Evolutionary conservation across 345 rosid species (phyloP), one percentile per base, ranked within the genome.

Genomic region (Nasturtium officinale): DNA sequence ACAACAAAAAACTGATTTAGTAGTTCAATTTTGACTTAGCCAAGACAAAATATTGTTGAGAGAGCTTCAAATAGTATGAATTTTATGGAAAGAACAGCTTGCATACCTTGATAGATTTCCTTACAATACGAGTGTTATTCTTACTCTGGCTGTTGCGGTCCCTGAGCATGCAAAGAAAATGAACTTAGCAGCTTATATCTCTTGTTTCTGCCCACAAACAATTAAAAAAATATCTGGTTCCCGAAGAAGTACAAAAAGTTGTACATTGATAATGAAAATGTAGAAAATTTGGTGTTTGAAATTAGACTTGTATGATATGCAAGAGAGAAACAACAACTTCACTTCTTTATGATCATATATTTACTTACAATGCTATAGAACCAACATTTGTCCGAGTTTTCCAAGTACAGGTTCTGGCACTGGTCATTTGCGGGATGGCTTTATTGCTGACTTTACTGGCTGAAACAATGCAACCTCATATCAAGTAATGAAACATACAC

Each of bases 81-180:
- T 43, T 66, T 17, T 54, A 67, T 7, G 38, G 18, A 18, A 57
- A 58, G 21, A 48, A 65, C 69, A 65, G 45, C 58, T 61, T 61
- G 25, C 42, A 42, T 82, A 91, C 96, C 88, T 75, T 80, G 60
- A 83, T 50, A 70, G 85, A 58, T 77, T 79, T 86, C 69, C 74
- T 81, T 72, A 71, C 47, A 23, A 66, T 46, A 74, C 16, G 71
- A 61, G 77, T 77, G 37, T 50, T 81, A 47, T 65, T 67, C 54
- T 43, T 75, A 46, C 52, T 69, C 72, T 69, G 75, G 37, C 58
- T 71, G 77, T 69, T 86, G 69, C 83, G 3, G 69, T 76, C 82
- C 83, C 90, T 85, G 71, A 9, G 58, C 69, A 75, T 26, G 75
- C 54, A 69, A 46, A 20, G 33, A 53, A 35, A 61, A 78, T 59